Base-by-base conservation (phyloP, 345 rosid species). In the Clausena lansium region DNA sequence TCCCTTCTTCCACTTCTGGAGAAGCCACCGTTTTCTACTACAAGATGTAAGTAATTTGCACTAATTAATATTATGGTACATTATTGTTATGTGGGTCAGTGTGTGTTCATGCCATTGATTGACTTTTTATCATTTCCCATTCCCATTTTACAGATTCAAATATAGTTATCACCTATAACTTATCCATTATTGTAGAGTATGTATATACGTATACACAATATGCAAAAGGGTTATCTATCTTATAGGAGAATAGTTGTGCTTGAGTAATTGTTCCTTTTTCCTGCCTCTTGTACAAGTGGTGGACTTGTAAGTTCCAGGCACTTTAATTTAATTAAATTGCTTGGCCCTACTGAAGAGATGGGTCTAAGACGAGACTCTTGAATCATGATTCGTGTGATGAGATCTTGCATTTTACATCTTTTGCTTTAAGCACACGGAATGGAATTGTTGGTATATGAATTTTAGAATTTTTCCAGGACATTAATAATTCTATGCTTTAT, bases 11-110 rank as follows among this genome's bases (percentile, higher is more conserved):
- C 76, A 63, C 88, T 73, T 87, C 95, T 6, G 98, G 97, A 15
- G 99, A 95, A 88, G 97, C 99, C 78, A 92, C 97, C 15, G 99
- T 96, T 33, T 96, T 96, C 90, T 96, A 96, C 87, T 89, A 90
- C 88, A 93, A 96, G 87, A 96, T 96, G 99, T 96, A 66, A 86
- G 91, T 81, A 4, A 9, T 70, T 67, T 68, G 39, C 50, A 45
- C 50, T 13, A 11, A 41, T 41, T 13, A 11, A 41, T 41, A 41
- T 41, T 41, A 41, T 41, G 50, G 13, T 41, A 41, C 15, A 41
- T 11, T 41, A 9, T 13, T 41, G 10, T 11, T 10, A 41, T 3
- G 50, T 2, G 10, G 50, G 4, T 41, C 50, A 3, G 38, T 65
- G 27, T 24, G 8, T 17, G 20, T 35, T n/a, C 15, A 35, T 65